Conservation (phyloP, 75 land plant species). For the Pinus albicaulis region DNA sequence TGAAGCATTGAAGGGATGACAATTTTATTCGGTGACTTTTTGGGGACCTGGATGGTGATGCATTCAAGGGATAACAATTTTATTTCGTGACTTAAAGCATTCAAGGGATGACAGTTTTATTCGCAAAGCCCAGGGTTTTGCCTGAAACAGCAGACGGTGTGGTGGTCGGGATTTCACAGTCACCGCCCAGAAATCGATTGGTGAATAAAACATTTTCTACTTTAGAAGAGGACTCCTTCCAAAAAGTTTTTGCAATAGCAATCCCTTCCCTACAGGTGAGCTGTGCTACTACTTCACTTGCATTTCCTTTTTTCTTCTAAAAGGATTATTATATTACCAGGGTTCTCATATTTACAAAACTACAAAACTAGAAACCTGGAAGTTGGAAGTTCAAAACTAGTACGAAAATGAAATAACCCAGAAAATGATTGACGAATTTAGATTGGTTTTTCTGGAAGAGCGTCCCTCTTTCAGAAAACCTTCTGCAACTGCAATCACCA, state of each 20-base stretch:
- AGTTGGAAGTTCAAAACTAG: too few relatives aligned
- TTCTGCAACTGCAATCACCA: too few relatives aligned
- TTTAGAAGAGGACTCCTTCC: neutral
- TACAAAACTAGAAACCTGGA: too few relatives aligned
- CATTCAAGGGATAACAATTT: too few relatives aligned
- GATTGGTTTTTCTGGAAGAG: too few relatives aligned
- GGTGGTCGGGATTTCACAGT: neutral
- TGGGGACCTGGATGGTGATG: neutral
- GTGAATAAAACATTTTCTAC: neutral
- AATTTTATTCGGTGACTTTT: neutral
- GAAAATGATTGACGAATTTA: too few relatives aligned
- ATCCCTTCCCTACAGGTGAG: neutral
- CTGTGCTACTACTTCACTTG: too few relatives aligned
- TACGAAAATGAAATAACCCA: too few relatives aligned
- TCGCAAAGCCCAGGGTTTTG: neutral
- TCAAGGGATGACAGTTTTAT: slow-evolving; percentile 2
- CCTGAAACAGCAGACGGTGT: neutral
- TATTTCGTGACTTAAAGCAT: neutral
- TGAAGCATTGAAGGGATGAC: neutral
- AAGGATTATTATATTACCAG: too few relatives aligned
- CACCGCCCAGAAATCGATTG: neutral
- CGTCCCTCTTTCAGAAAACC: too few relatives aligned
- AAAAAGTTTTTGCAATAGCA: neutral
- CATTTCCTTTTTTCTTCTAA: too few relatives aligned
- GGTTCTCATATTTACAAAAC: too few relatives aligned